Percentiles rank a stretch among this genome's conserved stretches.
Evolutionary conservation across 2,329 filamentous ascomycete species (phyloP).

Genomic region (Aurifilum marmelostoma): DNA sequence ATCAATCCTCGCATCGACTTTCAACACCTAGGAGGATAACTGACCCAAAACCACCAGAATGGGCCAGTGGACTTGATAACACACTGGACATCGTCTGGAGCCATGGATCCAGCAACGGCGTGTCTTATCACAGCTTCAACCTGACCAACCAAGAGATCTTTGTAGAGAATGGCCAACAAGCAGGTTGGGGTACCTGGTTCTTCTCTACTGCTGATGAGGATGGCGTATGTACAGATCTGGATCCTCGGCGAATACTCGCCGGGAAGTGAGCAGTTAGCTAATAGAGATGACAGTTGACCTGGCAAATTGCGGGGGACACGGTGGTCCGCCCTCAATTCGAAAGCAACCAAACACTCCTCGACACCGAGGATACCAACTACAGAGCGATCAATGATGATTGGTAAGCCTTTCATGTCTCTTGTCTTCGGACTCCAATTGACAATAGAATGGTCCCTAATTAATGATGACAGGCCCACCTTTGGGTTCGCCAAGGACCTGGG

Average conservation of each 20-base stretch:
- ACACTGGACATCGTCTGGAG: slow-evolving; percentile 64
- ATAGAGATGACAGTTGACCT: slow-evolving; percentile 55
- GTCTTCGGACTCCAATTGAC: too few species aligned
- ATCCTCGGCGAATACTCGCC: neutral
- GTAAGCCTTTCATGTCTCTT: slow-evolving; percentile 31
- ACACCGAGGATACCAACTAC: slow-evolving; percentile 66
- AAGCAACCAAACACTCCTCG: slow-evolving; percentile 62
- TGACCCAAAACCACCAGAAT: slow-evolving; percentile 55
- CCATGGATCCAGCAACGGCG: slow-evolving; percentile 50
- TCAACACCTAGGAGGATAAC: slow-evolving; percentile 10
- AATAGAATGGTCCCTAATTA: slow-evolving; percentile 13
- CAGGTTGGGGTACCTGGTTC: slow-evolving; percentile 82
- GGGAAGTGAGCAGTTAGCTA: neutral
- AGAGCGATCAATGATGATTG: slow-evolving; percentile 68
- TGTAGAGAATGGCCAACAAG: slow-evolving; percentile 68
- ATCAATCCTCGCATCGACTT: too few species aligned
- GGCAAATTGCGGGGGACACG: slow-evolving; percentile 70
- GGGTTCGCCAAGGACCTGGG: slow-evolving; percentile 70
- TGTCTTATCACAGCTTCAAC: slow-evolving; percentile 68
- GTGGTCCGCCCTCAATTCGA: slow-evolving; percentile 70
- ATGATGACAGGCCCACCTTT: slow-evolving; percentile 69
- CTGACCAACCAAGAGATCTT: slow-evolving; percentile 66
- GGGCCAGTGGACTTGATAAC: slow-evolving; percentile 65
- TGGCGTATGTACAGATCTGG: slow-evolving; percentile 42
- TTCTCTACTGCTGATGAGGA: slow-evolving; percentile 66